Evolutionary conservation across 495 filamentous ascomycete species (phyloP), one percentile per base, ranked within the genome.

Genomic region (Penicillium mononematosum): DNA sequence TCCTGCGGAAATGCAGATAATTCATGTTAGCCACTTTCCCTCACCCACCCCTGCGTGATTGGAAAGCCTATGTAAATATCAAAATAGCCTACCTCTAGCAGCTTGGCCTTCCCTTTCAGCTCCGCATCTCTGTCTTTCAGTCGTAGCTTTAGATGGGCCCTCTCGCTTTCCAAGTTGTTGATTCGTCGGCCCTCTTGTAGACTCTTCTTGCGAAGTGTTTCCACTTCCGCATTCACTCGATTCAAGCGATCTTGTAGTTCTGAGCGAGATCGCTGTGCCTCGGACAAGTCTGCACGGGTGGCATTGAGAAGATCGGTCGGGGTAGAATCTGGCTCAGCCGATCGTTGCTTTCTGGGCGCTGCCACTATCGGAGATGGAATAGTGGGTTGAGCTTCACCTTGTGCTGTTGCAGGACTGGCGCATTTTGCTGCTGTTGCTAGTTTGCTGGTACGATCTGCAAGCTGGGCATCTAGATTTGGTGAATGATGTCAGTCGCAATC

Each of bases 111-210:
- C 22, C 81, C 90, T 55, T 77, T 81, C 17, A 96, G 70, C 77
- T 98, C 93, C 56, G 95, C 91, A 56, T 96, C 90, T 17, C 88
- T 77, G 68, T 96, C 93, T 43, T 80, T 86, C 17, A 94, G 71
- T 55, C 84, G 84, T 32, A 83, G 75, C 46, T 78, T 69, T 16
- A 95, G 68, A 5, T 74, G 70, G 20, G 78, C 78, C 11, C 83
- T 81, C 62, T 94, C 88, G n/a, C 71, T 68, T 20, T 82, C 81
- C 44, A 96, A 72, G 1, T 82, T 74, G 9, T 70, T 68, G 14
- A 96, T 82, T 3, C 78, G 77, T 62, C 83, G 82, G 4, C 60
- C 56, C 53, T 90, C 84, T 39, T 77, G 67, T 17, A 68, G 72
- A 17, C 74, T 81, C 64, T 83, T 83, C 36, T 81, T 72, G 20